Conservation (phyloP, 345 rosid species). For the Salix udensis region DNA sequence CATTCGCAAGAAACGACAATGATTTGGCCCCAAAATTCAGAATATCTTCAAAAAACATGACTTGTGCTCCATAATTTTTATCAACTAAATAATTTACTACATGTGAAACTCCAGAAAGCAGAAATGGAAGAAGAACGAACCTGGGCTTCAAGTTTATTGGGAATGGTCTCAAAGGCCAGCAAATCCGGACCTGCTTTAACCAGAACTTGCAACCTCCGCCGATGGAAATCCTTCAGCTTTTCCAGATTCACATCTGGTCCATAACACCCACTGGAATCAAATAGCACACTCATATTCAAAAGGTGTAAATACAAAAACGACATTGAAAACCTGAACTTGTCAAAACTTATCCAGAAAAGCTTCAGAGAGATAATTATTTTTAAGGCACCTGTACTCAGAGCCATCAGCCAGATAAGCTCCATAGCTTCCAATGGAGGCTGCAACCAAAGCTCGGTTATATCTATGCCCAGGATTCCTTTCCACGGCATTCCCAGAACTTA, state of each 20-base stretch:
- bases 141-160: conserved; percentile 91
- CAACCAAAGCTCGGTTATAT: conserved; percentile 67
- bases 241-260: conserved; percentile 54
- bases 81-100: neutral
- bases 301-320: neutral
- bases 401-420: conserved; percentile 90
- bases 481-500: conserved; percentile 65
- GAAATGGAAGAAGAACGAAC: conserved; percentile 31
- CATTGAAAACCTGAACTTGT: neutral
- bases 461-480: conserved; percentile 37
- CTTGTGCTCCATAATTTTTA: neutral
- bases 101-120: neutral
- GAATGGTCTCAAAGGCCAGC: conserved; percentile 88
- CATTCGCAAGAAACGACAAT: no score
- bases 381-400: conserved; percentile 65
- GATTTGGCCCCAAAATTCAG: no score
- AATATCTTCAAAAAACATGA: no score
- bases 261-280: conserved; percentile 55
- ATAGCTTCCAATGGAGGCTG: conserved; percentile 85
- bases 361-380: neutral
- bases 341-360: neutral
- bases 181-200: conserved; percentile 83
- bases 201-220: conserved; percentile 75
- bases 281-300: conserved; percentile 1
- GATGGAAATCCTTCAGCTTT: conserved; percentile 81